Conservation (phyloP, 768 basidiomycete genomes). For the Fomitopsis serialis region DNA sequence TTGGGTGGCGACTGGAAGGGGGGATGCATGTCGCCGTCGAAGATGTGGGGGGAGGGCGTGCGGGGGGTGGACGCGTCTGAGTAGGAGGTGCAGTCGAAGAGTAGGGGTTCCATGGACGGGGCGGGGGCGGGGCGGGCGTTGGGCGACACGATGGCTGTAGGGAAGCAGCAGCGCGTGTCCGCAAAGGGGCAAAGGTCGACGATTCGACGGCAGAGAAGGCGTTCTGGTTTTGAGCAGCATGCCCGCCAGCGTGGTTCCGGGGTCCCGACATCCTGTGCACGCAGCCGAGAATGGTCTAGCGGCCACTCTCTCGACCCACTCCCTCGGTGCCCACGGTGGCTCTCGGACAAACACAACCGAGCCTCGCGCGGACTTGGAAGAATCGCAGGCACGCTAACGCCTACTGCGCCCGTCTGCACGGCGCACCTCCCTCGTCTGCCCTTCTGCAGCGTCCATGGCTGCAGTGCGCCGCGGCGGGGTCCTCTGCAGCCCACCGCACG, state of each 20-base stretch:
- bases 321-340: conserved; percentile 2
- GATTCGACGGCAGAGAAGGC: background rate
- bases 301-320: background rate
- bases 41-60: conserved; percentile 60
- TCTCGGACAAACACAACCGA: conserved; percentile 8
- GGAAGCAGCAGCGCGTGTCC: conserved; percentile 4
- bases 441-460: background rate
- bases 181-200: background rate
- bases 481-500: no score
- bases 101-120: conserved; percentile 35
- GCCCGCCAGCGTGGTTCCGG: background rate
- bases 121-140: conserved; percentile 5
- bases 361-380: conserved; percentile 1
- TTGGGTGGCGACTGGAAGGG: conserved; percentile 23
- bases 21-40: conserved; percentile 31
- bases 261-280: conserved; percentile 3
- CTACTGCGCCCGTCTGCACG: background rate
- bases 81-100: conserved; percentile 58
- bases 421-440: background rate
- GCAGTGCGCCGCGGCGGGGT: no score
- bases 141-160: conserved; percentile 9
- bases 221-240: background rate
- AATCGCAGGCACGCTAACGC: conserved; percentile 3
- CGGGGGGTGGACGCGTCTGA: conserved; percentile 67
- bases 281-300: conserved; percentile 5